Evolutionary conservation across 495 filamentous ascomycete species (phyloP).

Genomic region (Pseudevernia furfuracea): DNA sequence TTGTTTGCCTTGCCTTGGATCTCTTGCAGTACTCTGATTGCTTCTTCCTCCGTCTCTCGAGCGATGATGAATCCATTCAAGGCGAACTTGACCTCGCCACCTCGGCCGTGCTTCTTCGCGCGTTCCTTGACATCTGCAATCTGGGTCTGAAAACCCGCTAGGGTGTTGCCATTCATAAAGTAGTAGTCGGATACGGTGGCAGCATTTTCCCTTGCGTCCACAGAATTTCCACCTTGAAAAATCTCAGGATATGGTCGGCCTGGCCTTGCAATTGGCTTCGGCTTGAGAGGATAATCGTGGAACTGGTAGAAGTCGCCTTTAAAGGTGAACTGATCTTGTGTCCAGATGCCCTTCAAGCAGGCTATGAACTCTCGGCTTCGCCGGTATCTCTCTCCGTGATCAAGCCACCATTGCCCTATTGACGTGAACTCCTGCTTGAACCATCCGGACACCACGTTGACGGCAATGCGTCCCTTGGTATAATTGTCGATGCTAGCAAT

Average conservation of each 20-base stretch:
- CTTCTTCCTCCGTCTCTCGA: constrained; percentile 43
- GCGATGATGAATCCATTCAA: constrained; percentile 44
- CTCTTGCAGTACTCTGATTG: constrained; percentile 37
- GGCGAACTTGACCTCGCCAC: constrained; percentile 37
- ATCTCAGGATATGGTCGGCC: constrained; percentile 39
- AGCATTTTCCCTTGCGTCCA: constrained; percentile 39
- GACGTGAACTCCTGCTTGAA: constrained; percentile 44
- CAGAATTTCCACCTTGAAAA: constrained; percentile 43
- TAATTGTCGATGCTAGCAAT: constrained; percentile 45
- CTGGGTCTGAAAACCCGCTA: constrained; percentile 42
- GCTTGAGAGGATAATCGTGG: constrained; percentile 40
- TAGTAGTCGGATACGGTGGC: constrained; percentile 40
- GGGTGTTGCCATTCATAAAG: constrained; percentile 46
- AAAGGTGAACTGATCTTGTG: constrained; percentile 39
- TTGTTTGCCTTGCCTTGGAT: constrained; percentile 44
- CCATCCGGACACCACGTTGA: constrained; percentile 45
- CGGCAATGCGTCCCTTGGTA: constrained; percentile 38
- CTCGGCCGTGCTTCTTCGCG: constrained; percentile 33
- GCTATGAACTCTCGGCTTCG: constrained; percentile 42
- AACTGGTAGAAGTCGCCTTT: constrained; percentile 44
- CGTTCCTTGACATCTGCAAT: constrained; percentile 38
- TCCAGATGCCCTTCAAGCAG: constrained; percentile 43
- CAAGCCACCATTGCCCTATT: constrained; percentile 47
- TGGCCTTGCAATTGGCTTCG: constrained; percentile 35
- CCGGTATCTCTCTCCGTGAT: constrained; percentile 43